These are phyloP conservation scores for Botryosphaeria dothidea DNA, from an alignment of 2,329 filamentous ascomycete genomes.

Conservation along the genomic window DNA sequence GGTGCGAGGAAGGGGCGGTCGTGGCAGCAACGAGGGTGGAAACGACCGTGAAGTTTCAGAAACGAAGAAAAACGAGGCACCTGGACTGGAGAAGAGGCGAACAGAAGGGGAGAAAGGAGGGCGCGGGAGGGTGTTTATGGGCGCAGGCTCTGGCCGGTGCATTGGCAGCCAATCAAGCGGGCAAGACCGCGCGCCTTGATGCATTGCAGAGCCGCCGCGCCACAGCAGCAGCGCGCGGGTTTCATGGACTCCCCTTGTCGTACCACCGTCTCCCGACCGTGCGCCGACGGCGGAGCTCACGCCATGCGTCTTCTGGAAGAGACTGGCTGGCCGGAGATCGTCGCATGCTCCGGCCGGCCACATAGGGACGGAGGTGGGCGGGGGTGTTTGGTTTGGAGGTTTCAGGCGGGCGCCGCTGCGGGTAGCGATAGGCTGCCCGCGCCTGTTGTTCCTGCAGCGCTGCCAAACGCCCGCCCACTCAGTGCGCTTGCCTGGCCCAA, in stretches of 20 bases:
- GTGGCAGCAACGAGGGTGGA: not conserved
- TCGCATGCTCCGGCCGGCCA: not conserved
- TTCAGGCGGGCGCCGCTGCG: not conserved
- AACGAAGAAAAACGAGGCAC: slow-evolving; percentile 6
- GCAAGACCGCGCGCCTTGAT: slow-evolving; percentile 8
- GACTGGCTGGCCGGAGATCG: not conserved
- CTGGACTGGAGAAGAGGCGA: slow-evolving; percentile 12
- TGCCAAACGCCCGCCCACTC: not conserved
- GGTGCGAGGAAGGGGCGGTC: not conserved
- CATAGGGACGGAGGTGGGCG: not conserved
- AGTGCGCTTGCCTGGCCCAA: not conserved
- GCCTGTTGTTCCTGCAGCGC: not conserved
- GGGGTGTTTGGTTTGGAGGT: not conserved
- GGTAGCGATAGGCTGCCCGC: slow-evolving; percentile 1
- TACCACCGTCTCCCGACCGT: slow-evolving; percentile 13
- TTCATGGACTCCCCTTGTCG: slow-evolving; percentile 14
- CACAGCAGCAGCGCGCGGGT: no score
- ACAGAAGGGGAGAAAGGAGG: slow-evolving; percentile 13
- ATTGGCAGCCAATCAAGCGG: slow-evolving; percentile 13
- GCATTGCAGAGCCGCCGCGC: slow-evolving; percentile 5
- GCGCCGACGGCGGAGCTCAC: not conserved
- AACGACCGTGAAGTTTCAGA: not conserved
- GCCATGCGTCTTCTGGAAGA: slow-evolving; percentile 14
- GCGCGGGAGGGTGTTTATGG: slow-evolving; percentile 13
- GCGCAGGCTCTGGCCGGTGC: slow-evolving; percentile 4